Base-by-base conservation (phyloP, 345 rosid species). In the Eucalyptus tenuipes region DNA sequence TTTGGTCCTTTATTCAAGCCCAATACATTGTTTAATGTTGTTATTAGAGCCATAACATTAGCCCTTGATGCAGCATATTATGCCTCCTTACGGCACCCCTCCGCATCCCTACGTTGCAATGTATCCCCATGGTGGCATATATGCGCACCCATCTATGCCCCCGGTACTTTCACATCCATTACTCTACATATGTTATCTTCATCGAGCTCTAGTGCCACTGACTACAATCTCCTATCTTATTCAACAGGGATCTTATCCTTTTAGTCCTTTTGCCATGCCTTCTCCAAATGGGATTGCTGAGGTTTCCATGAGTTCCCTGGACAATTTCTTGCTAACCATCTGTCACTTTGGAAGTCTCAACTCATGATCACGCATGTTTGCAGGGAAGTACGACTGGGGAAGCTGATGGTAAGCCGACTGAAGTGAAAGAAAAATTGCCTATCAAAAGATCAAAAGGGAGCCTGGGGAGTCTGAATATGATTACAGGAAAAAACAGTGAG, bases 361-460 rank as follows among this genome's bases (percentile, higher is more conserved):
- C 82, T 71, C 82, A 75, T 7, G 47, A 75, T 71, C 45, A 75
- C 8, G 27, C 82, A 10, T 75, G 33, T 37, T 27, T 94, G 89
- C 86, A 98, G 99, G 98, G 97, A 85, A 96, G 93, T 92, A 93
- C 96, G 89, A 95, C 97, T 64, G 95, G 96, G 48, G 99, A 97
- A 89, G 91, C 93, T 80, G 99, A 96, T 91, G 94, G 94, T 85
- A 98, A 94, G 91, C 96, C 95, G 87, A 90, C 98, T 91, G 98
- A 97, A 64, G 94, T 82, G 87, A 98, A 98, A 93, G 99, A 98
- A 93, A 98, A 98, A 88, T 91, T 98, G 92, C 99, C 99, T 68
- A 95, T 97, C 90, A 98, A 98, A 95, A 96, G 99, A 93, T 98
- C 99, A 31, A 96, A 94, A 93, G 99, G 98, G 93, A 97, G 99